Percentiles rank a stretch among this genome's conserved stretches.
Evolutionary conservation across 306 rosid species (phyloP).

Genomic region (Trichosanthes truncata): DNA sequence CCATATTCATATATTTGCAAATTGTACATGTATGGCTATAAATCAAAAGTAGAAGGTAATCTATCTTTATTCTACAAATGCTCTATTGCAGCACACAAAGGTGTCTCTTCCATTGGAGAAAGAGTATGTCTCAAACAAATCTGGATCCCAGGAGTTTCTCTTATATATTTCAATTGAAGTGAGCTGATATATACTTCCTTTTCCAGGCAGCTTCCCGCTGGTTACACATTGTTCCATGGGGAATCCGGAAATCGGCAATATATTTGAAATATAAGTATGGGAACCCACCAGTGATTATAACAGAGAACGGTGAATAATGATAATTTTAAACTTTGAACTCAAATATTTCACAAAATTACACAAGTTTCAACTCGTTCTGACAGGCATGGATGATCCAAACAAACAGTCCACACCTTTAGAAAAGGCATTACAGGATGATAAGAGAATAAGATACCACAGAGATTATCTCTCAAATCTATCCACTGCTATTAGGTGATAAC

Average conservation of each 20-base stretch:
- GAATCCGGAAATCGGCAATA: conserved; percentile 55
- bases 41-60: background rate
- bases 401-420: conserved; percentile 31
- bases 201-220: conserved; percentile 79
- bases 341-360: background rate
- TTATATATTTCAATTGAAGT: conserved; percentile 13
- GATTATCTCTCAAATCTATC: conserved; percentile 90
- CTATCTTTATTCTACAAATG: conserved; percentile 15
- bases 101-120: conserved; percentile 69
- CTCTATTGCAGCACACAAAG: conserved; percentile 43
- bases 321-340: background rate
- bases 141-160: conserved; percentile 1
- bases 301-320: conserved; percentile 67
- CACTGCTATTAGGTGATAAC: conserved; percentile 69
- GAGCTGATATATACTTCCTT: conserved; percentile 4
- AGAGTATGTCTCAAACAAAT: conserved; percentile 37
- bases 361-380: background rate
- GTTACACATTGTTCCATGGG: conserved; percentile 93
- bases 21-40: background rate
- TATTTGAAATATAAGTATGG: conserved; percentile 59
- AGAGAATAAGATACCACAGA: conserved; percentile 62
- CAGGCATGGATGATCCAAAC: conserved; percentile 88
- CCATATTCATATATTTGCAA: background rate
- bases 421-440: conserved; percentile 57
- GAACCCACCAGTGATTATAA: conserved; percentile 54